A percentile compares a stretch with the other conserved stretches of the same genome.
Evolutionary conservation across 345 rosid species (phyloP).

Genomic region (Xanthoceras sorbifolium): DNA sequence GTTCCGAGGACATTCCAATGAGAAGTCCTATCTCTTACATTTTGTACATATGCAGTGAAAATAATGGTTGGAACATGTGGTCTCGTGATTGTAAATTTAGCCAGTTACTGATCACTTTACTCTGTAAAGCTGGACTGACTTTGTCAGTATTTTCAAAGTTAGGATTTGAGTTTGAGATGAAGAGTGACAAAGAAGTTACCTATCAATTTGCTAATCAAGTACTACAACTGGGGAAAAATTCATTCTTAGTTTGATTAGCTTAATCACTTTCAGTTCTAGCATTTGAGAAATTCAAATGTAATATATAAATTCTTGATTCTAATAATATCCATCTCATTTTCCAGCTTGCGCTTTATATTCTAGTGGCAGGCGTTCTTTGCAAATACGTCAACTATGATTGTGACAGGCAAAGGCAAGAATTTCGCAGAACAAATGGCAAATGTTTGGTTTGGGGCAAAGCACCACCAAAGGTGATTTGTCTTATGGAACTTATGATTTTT

Average conservation of each 20-base stretch:
- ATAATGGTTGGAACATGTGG: neutral
- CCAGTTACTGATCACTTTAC: neutral
- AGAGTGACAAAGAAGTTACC: neutral
- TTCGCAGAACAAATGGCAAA: slow-evolving; percentile 93
- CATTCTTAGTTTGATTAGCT: slow-evolving; percentile 3
- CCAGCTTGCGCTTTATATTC: slow-evolving; percentile 82
- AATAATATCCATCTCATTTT: slow-evolving; percentile 22
- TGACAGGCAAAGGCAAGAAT: slow-evolving; percentile 97
- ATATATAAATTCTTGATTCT: slow-evolving; percentile 10
- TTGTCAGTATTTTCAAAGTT: neutral
- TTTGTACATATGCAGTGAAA: no score
- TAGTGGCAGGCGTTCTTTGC: slow-evolving; percentile 89
- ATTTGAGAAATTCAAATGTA: slow-evolving; percentile 5
- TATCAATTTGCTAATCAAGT: neutral
- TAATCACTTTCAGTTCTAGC: slow-evolving; percentile 1
- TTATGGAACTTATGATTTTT: neutral
- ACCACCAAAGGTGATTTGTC: slow-evolving; percentile 77
- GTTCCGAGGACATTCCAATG: slow-evolving; percentile 6
- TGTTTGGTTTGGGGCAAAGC: slow-evolving; percentile 91
- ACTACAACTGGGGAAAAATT: neutral
- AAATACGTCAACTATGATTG: slow-evolving; percentile 95
- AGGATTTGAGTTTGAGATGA: neutral
- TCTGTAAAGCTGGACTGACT: neutral
- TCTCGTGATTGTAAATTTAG: neutral
- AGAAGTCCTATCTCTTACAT: no score